phyloP scores from a whole-genome alignment of 139 green algal genomes.

The Coelastrella sp. region DNA sequence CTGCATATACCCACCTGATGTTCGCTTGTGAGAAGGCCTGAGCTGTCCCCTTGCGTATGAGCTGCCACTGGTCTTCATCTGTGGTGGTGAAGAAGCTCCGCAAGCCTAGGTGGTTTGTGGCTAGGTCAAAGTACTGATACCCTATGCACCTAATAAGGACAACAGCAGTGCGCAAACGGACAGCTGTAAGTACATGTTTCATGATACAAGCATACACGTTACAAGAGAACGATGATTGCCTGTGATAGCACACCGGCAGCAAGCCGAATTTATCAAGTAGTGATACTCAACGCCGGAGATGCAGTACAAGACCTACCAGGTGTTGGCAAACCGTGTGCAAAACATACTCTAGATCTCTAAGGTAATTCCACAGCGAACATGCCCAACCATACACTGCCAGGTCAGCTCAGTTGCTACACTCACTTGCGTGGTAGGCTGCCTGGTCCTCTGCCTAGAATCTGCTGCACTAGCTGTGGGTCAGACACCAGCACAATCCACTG shows the following conservation, averaged over 20 bases:
- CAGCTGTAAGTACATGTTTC: no score
- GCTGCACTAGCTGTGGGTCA: neutral
- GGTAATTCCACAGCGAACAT: neutral
- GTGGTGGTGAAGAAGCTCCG: slow-evolving; percentile 71
- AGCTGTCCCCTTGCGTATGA: slow-evolving; percentile 63
- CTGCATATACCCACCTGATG: slow-evolving; percentile 50
- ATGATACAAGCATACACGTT: no score
- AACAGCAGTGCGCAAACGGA: neutral
- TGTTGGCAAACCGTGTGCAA: no score
- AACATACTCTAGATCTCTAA: no score
- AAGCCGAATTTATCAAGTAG: no score
- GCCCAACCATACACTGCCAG: neutral
- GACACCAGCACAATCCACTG: slow-evolving; percentile 67
- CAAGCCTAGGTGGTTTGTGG: slow-evolving; percentile 45
- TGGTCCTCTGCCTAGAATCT: slow-evolving; percentile 55
- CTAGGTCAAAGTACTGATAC: slow-evolving; percentile 72
- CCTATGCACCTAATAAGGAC: slow-evolving; percentile 40
- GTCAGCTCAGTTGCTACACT: neutral
- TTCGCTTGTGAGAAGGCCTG: slow-evolving; percentile 64
- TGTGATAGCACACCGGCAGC: no score
- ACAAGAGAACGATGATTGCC: no score
- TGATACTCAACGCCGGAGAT: no score
- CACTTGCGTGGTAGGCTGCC: slow-evolving; percentile 61
- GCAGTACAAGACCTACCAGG: no score
- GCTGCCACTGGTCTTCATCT: slow-evolving; percentile 65